These are phyloP conservation scores for Botrytis galanthina DNA, from an alignment of 2,329 filamentous ascomycete species.

Conservation along the genomic window DNA sequence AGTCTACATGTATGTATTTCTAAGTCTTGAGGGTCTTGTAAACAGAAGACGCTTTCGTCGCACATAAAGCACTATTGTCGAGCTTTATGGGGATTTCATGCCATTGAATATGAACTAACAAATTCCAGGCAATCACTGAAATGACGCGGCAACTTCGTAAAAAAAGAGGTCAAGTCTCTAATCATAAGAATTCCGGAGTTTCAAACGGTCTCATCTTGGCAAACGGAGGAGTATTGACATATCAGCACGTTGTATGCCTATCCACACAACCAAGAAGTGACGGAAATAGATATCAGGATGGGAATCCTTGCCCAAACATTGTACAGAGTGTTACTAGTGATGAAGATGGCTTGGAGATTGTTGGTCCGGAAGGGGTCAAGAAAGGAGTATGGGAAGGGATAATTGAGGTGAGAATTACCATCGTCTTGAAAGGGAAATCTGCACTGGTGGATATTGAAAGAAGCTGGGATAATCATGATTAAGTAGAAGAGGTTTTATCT, in stretches of 20 bases:
- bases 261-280: constrained; percentile 45
- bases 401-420: constrained; percentile 47
- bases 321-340: constrained; percentile 38
- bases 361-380: constrained; percentile 34
- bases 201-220: constrained; percentile 58
- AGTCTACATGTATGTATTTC: constrained; percentile 58
- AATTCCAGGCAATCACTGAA: constrained; percentile 48
- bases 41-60: no score
- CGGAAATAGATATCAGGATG: constrained; percentile 45
- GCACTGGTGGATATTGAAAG: not conserved
- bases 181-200: constrained; percentile 35
- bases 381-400: constrained; percentile 44
- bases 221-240: constrained; percentile 64
- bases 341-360: not conserved
- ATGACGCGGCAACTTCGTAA: constrained; percentile 50
- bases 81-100: not conserved
- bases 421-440: not conserved
- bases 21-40: not conserved
- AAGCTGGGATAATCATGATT: not conserved
- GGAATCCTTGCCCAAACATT: constrained; percentile 45
- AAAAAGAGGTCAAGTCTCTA: constrained; percentile 38
- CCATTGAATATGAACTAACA: not conserved
- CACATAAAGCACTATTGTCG: not conserved
- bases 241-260: constrained; percentile 61
- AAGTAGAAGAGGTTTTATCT: not conserved